These are phyloP conservation scores for Oxyria digyna DNA, from an alignment of 148 eudicot genomes.

Conservation along the genomic window DNA sequence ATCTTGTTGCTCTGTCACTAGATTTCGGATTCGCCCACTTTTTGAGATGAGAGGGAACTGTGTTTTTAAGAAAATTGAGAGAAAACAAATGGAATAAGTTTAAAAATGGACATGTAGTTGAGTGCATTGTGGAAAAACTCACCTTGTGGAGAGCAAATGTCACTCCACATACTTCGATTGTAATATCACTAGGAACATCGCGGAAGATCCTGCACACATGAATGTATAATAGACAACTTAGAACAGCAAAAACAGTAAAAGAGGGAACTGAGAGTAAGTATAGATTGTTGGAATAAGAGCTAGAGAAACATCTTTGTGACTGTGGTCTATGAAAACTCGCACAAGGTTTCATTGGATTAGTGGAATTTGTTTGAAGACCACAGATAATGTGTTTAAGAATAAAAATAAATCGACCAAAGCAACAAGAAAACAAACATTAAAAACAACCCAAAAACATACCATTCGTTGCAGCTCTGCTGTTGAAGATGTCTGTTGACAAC, in stretches of 20 bases:
- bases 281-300: too few relatives aligned
- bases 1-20: slow-evolving; percentile 57
- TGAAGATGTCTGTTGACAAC: slow-evolving; percentile 28
- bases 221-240: neutral
- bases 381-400: too few relatives aligned
- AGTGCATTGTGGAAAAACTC: slow-evolving; percentile 14
- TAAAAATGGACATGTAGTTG: neutral
- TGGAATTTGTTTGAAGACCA: too few relatives aligned
- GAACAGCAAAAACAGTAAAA: neutral
- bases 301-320: neutral
- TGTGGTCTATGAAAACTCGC: neutral
- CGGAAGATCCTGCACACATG: slow-evolving; percentile 62
- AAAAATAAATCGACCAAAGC: neutral
- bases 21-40: slow-evolving; percentile 64
- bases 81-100: neutral
- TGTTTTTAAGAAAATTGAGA: neutral
- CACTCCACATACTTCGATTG: slow-evolving; percentile 62
- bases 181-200: slow-evolving; percentile 92
- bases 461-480: slow-evolving; percentile 48
- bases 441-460: slow-evolving; percentile 30
- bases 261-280: too few relatives aligned
- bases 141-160: slow-evolving; percentile 86
- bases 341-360: neutral
- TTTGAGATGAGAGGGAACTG: slow-evolving; percentile 93
- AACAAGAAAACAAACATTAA: neutral